Percentiles rank a stretch among this genome's conserved stretches.
phyloP scores from a whole-genome alignment of 2,329 filamentous ascomycete species.

The Fusarium coffeatum region DNA sequence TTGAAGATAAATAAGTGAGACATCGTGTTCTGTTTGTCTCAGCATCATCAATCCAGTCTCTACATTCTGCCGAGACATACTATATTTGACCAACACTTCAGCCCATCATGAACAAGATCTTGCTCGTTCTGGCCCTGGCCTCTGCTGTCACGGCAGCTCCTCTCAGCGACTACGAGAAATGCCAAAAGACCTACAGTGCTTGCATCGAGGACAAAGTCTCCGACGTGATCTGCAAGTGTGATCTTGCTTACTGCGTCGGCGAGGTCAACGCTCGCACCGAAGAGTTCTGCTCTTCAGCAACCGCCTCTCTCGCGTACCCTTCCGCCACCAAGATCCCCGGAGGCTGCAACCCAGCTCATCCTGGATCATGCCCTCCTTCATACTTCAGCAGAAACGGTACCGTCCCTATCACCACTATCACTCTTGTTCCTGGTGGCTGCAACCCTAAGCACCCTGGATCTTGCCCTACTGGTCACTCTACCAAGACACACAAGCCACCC shows the following conservation, averaged over 20 bases:
- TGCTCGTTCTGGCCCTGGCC: slow-evolving; percentile 13
- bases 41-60: neutral
- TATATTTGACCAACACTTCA: neutral
- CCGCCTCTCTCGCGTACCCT: slow-evolving; percentile 7
- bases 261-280: slow-evolving; percentile 3
- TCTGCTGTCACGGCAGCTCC: slow-evolving; percentile 14
- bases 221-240: neutral
- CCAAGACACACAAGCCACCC: neutral
- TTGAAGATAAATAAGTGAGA: neutral
- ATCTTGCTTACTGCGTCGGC: neutral
- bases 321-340: slow-evolving; percentile 19
- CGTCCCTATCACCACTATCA: neutral
- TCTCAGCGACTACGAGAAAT: slow-evolving; percentile 7
- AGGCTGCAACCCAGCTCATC: slow-evolving; percentile 29
- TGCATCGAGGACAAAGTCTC: neutral
- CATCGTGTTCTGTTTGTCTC: neutral
- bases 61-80: neutral
- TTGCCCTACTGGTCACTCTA: neutral
- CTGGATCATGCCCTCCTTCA: slow-evolving; percentile 20
- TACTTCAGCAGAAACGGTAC: neutral
- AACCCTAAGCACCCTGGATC: neutral
- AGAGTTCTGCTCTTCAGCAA: slow-evolving; percentile 14
- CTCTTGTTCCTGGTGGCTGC: neutral
- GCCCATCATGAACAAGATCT: slow-evolving; percentile 14
- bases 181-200: neutral